Base-by-base conservation (phyloP, 371 early-diverging fungal genomes). In the Rhizopus delemar region DNA sequence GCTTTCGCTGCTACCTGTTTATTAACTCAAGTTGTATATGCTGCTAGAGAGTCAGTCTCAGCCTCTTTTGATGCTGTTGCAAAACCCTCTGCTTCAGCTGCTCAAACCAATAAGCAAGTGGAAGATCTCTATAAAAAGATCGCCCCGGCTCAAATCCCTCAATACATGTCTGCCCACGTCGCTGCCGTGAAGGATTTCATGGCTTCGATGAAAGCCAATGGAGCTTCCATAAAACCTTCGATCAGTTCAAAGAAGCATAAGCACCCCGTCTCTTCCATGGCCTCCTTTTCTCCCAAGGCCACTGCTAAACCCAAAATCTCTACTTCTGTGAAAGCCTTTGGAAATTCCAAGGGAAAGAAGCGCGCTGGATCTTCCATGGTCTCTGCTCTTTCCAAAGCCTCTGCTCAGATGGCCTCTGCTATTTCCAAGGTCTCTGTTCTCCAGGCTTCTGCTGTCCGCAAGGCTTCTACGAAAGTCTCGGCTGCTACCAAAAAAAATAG, bases 71-170 rank as follows among this genome's bases (percentile, higher is more conserved):
- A 31, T 11, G 41, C 11, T 15, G 16, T 31, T 28, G 52, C 34
- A 34, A 34, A 22, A 2, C 22, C 22, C 22, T 22, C 22, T 29
- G 7, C 32, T 22, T 53, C 53, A 31, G 43, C 34, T 5, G 52
- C 33, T n/a, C 36, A 35, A 13, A 32, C 54, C 12, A 55, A 60
- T 15, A 60, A 60, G 60, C 60, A 53, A 13, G 39, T 54, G 28
- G 52, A 41, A 48, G 52, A 41, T 32, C 22, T 45, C n/a, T 35
- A 15, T 15, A n/a, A 31, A 11, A 41, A 41, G 11, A 32, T 22
- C 22, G 33, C 11, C 13, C n/a, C 12, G 0, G 29, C 7, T 29
- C 22, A 29, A 16, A 12, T 32, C 43, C 4, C 11, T 8, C 5
- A 36, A n/a, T 33, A 35, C 51, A 8, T 35, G 31, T 46, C 46